Evolutionary conservation across 306 rosid genomes (phyloP), one percentile per base, ranked within the genome.

Genomic region (Luffa aegyptiaca): DNA sequence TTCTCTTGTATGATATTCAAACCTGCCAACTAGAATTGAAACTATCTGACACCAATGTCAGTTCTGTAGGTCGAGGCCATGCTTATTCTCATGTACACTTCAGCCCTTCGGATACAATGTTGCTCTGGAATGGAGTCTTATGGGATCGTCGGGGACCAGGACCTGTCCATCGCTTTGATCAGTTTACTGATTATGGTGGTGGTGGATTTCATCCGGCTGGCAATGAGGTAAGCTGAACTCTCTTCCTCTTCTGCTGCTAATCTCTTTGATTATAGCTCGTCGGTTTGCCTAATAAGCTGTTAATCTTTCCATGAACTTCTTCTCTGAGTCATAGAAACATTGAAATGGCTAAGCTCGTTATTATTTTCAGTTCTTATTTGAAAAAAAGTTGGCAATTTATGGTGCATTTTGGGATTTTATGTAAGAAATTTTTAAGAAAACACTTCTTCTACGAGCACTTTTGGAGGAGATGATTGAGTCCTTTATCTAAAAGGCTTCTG

Each of bases 201-300:
- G 99, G 99, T 13, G 99, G 99, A 79, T 93, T 96, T 86, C 99
- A 96, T 90, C 99, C 99, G 77, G 94, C 96, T 78, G 99, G 99
- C 77, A 96, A 96, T 31, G 99, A 96, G 99, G 99, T 96, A 83
- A 74, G 83, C 68, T 26, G 81, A 80, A 64, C 81, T 56, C 53
- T 58, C 44, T 59, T 18, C 48, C 61, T 62, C 16, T 78, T 74
- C 62, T 13, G 21, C 49, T 77, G 56, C 69, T 42, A n/a, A 51
- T 56, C 56, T 51, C 64, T 49, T 49, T 26, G 75, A 41, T 5
- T 69, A 5, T 44, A 37, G 75, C 42, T 69, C 35, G 20, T 42
- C 13, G 10, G 41, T 45, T 46, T 26, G 56, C 39, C 17, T 71
- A 42, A 8, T 69, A 0, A n/a, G 46, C 35, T 6, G 6, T 46